Evolutionary conservation across 345 rosid genomes (phyloP).

Genomic region (Eucalyptus fibrosa): DNA sequence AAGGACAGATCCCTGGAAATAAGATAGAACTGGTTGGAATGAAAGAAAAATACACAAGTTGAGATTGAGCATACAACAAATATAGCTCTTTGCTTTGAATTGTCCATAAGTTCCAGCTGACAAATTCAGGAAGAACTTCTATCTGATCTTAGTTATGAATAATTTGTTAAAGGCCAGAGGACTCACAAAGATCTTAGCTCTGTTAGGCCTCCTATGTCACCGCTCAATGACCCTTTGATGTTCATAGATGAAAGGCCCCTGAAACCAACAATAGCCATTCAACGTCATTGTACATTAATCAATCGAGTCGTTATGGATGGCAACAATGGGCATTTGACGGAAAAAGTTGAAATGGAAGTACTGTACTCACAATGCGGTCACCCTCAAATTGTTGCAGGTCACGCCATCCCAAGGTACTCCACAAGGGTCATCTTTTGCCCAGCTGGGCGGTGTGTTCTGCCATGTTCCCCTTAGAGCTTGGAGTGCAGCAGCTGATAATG

Average conservation of each 20-base stretch:
- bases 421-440: constrained; percentile 74
- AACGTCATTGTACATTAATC: background rate
- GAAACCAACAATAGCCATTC: background rate
- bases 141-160: background rate
- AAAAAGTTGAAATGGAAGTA: background rate
- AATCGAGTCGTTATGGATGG: background rate
- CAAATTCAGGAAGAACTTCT: background rate
- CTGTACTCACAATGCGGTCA: constrained; percentile 63
- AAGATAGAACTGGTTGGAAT: background rate
- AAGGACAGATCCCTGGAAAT: constrained; percentile 78
- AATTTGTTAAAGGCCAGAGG: background rate
- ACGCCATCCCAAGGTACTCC: constrained; percentile 87
- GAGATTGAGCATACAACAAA: background rate
- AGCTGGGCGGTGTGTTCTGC: constrained; percentile 68
- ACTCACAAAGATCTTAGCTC: constrained; percentile 85
- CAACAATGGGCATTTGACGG: background rate
- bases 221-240: constrained; percentile 68
- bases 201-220: constrained; percentile 84
- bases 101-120: background rate
- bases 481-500: constrained; percentile 50
- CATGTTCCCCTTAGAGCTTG: constrained; percentile 70
- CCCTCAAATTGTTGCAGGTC: constrained; percentile 55
- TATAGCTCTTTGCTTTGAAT: background rate
- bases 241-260: constrained; percentile 87
- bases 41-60: background rate